Conservation (phyloP, 495 filamentous ascomycete genomes). For the Aspergillus diversus region DNA sequence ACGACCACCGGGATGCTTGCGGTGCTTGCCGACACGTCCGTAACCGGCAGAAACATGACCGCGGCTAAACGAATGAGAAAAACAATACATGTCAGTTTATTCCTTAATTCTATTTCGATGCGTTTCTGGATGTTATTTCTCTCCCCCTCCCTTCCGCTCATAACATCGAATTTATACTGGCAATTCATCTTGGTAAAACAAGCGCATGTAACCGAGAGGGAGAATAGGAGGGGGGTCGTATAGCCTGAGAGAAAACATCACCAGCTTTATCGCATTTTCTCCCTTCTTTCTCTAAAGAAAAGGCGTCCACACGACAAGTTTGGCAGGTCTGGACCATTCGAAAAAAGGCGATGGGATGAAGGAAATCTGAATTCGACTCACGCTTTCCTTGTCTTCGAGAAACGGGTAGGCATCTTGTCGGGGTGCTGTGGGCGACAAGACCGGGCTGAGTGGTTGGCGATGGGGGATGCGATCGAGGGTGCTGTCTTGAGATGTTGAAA, state of each 20-base stretch:
- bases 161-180: too few relatives aligned
- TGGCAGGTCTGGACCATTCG: conserved; percentile 16
- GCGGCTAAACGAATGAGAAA: conserved; percentile 59
- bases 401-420: conserved; percentile 79
- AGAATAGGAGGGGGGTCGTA: too few relatives aligned
- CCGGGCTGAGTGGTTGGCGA: conserved; percentile 47
- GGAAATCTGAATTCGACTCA: conserved; percentile 51
- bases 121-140: conserved; percentile 13
- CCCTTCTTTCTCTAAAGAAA: too few relatives aligned
- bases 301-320: conserved; percentile 9
- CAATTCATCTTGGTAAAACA: too few relatives aligned
- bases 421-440: conserved; percentile 51
- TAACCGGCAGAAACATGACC: conserved; percentile 94
- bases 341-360: conserved; percentile 19
- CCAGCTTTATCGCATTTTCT: too few relatives aligned
- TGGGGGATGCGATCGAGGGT: conserved; percentile 42
- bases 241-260: too few relatives aligned
- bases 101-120: conserved; percentile 16
- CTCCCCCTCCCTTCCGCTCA: neutral
- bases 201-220: too few relatives aligned
- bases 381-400: conserved; percentile 83
- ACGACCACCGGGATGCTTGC: conserved; percentile 92
- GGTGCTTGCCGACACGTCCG: conserved; percentile 91
- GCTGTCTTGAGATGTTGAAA: conserved; percentile 47
- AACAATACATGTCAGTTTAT: conserved; percentile 31